Base-by-base conservation (phyloP, 768 basidiomycete genomes). In the Gloeophyllum trabeum region DNA sequence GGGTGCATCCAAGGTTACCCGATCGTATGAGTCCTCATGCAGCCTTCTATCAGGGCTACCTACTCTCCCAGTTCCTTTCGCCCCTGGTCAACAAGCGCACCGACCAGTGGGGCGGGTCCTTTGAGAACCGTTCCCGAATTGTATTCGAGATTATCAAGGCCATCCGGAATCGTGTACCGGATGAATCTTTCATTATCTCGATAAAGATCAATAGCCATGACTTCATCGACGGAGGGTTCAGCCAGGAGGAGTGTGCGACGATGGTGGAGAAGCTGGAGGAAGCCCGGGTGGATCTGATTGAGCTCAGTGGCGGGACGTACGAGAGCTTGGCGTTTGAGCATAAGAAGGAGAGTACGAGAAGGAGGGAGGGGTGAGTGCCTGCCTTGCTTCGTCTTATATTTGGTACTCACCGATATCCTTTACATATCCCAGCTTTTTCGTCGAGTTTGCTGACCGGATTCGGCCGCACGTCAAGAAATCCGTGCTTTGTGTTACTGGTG, bases 81-180 rank as follows among this genome's bases (percentile, higher is more conserved):
- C 43, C 44, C 36, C 51, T 46, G 1, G 47, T 57, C 39, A 67
- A 69, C 58, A 46, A 54, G 19, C 61, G 66, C 19, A 64, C 60
- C 14, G 67, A 68, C 58, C 42, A 56, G 35, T 73, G 65, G 61
- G 71, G 71, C 13, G 70, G 70, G 1, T 57, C 56, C 6, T 40
- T 63, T 20, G 63, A 67, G 51, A 67, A 69, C 53, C 59, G 71
- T 16, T 46, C 56, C 1, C 52, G 66, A 13, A 71, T 73, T 52
- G 48, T 51, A 4, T 50, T 66, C 19, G 64, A 66, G 47, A 58
- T 54, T 24, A 43, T 63, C 21, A 54, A 62, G 36, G 60, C 51
- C n/a, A 32, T 60, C 37, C 28, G 28, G 10, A 32, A 10, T 10
- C 28, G 28, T 10, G 28, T 32, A 10, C 28, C 28, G 16, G 28